Base-by-base conservation (phyloP, 208 protist species). In the Phytomonas sp. region DNA sequence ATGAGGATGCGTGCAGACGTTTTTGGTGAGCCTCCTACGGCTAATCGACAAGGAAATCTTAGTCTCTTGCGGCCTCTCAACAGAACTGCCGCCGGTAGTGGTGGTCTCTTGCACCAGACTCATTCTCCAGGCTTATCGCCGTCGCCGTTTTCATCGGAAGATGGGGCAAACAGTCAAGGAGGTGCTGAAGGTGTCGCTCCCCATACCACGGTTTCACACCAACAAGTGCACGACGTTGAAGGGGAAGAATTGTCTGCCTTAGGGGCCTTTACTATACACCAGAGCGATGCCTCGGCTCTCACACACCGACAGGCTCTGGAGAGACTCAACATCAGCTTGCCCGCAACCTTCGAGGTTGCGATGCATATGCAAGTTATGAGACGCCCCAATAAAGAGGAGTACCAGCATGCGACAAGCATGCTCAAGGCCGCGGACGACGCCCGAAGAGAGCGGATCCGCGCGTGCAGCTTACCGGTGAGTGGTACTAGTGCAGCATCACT, bases 11-110 rank as follows among this genome's bases (percentile, higher is more conserved):
- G 90, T 8, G 66, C 69, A 5, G 84, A 95, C 78, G 79, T 95
- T 15, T 95, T 95, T 80, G 90, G 90, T 11, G 84, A 89, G 60
- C 90, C 90, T 23, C 90, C 90, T n/a, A 83, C 77, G 5, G 72
- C 70, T 30, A 80, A 77, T 62, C 87, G 87, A 1, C 85, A 88
- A 67, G 75, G 75, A 1, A 77, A 67, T 33, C 66, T 82, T 43
- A 87, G 75, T 20, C 66, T 90, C 33, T 68, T 83, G 4, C 46
- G 46, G 36, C 46, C 46, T 56, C 46, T 56, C 26, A 56, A 56
- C 46, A 2, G 20, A 1, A 23, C 13, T 26, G 46, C 46, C 17
- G 20, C 46, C 23, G 17, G 46, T 56, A 6, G 2, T 23, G 17
- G 46, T 17, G 20, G 4, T 23, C 20, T 56, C 23, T 56, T 56